Conservation (phyloP, 176 grass and related monocot species). For the Aechmea fasciata region DNA sequence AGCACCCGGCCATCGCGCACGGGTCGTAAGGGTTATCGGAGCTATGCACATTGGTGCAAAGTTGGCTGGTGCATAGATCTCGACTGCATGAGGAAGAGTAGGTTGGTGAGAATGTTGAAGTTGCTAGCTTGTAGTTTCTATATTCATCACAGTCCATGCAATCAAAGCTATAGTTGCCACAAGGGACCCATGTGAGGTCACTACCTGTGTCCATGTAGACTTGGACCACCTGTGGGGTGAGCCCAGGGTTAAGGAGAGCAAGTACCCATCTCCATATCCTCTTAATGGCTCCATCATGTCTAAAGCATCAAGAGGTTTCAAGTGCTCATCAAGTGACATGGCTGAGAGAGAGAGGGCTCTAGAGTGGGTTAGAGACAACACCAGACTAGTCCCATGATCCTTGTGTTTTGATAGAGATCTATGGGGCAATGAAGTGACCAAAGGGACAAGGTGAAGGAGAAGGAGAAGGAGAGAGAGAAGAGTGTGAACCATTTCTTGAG, state of each 20-base stretch:
- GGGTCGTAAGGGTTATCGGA: slow-evolving; percentile 37
- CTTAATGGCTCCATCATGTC: slow-evolving; percentile 40
- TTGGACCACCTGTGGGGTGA: slow-evolving; percentile 36
- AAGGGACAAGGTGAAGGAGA: background rate
- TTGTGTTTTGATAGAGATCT: background rate
- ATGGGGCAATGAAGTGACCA: background rate
- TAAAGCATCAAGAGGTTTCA: slow-evolving; percentile 18
- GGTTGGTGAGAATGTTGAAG: slow-evolving; percentile 17
- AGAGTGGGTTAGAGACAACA: slow-evolving; percentile 34
- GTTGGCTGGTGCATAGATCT: slow-evolving; percentile 18
- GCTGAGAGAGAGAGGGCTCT: slow-evolving; percentile 25
- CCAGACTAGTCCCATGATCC: slow-evolving; percentile 14
- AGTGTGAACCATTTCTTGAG: background rate
- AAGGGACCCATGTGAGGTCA: slow-evolving; percentile 49
- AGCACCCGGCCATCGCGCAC: slow-evolving; percentile 27
- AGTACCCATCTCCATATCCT: slow-evolving; percentile 32
- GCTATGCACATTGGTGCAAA: slow-evolving; percentile 38
- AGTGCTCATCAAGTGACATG: slow-evolving; percentile 10
- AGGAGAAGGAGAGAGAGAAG: background rate
- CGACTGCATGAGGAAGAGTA: slow-evolving; percentile 15
- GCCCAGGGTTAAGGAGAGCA: slow-evolving; percentile 42
- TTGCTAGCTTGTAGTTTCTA: background rate
- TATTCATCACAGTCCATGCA: slow-evolving; percentile 27
- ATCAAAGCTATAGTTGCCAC: slow-evolving; percentile 25
- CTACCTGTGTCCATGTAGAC: slow-evolving; percentile 48